phyloP scores from a whole-genome alignment of 768 basidiomycete species.

The Gymnopilus dilepis region DNA sequence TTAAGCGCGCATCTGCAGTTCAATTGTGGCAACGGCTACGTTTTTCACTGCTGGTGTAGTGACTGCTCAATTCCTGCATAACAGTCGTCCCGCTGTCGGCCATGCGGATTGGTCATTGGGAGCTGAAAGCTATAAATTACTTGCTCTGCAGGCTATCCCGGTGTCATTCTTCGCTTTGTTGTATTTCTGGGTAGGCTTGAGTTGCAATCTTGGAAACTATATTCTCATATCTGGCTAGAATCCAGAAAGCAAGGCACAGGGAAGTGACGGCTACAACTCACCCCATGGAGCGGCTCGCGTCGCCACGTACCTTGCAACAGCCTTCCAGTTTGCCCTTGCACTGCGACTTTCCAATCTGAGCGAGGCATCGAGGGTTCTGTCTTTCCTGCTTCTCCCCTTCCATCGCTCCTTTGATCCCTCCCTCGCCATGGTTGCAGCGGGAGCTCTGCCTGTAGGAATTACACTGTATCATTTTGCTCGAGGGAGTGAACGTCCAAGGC shows the following conservation, averaged over 20 bases:
- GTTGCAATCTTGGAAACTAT: neutral
- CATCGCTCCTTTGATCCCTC: slow-evolving; percentile 60
- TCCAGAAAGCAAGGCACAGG: slow-evolving; percentile 15
- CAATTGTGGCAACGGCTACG: slow-evolving; percentile 56
- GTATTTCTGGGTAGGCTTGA: slow-evolving; percentile 25
- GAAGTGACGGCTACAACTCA: slow-evolving; percentile 16
- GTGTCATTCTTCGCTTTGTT: slow-evolving; percentile 37
- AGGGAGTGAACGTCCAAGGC: slow-evolving; percentile 41
- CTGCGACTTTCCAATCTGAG: slow-evolving; percentile 59
- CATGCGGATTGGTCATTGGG: slow-evolving; percentile 48
- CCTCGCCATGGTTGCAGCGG: slow-evolving; percentile 55
- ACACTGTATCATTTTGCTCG: slow-evolving; percentile 49
- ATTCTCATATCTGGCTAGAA: neutral
- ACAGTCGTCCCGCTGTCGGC: slow-evolving; percentile 34
- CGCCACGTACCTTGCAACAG: slow-evolving; percentile 46
- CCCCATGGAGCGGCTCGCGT: slow-evolving; percentile 35
- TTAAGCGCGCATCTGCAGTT: slow-evolving; percentile 38
- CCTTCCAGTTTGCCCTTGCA: slow-evolving; percentile 57
- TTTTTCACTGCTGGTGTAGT: slow-evolving; percentile 56
- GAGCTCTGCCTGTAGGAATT: slow-evolving; percentile 54
- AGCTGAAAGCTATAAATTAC: slow-evolving; percentile 37
- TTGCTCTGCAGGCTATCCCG: slow-evolving; percentile 46
- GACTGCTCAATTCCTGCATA: slow-evolving; percentile 48
- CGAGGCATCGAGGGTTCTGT: slow-evolving; percentile 52
- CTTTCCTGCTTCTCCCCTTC: slow-evolving; percentile 57